Base-by-base conservation (phyloP, 495 filamentous ascomycete species). In the Aspergillus sclerotiicarbonarius region DNA sequence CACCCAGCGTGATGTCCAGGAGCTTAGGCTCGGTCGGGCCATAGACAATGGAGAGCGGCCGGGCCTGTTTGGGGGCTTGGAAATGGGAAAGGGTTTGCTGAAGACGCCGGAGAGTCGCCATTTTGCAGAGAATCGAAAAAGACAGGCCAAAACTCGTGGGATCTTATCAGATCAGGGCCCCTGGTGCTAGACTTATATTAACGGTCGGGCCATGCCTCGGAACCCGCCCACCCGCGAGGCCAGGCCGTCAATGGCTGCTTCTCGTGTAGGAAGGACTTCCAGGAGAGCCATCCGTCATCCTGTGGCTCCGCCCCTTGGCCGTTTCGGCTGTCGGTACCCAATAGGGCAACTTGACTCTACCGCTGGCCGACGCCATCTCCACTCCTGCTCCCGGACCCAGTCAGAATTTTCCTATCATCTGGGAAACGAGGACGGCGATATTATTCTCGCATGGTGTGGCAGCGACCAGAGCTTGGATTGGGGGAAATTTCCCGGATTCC, bases 11-110 rank as follows among this genome's bases (percentile, higher is more conserved):
- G 43, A 88, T 67, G 35, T 85, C 79, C 54, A 86, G 74, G 46
- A 89, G 71, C 1, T 77, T 76, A 19, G 84, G 82, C 51, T 87
- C 76, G 33, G 81, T 80, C 31, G 84, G 82, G 3, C 86, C 86
- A 31, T 79, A 72, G 41, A 88, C 76, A 49, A 87, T 64, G 0
- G 85, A 87, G 45, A 69, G 59, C 39, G 67, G 66, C n/a, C 57
- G 57, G 16, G 67, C 53, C 12, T 57, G 59, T 25, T 53, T 33
- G 0, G 51, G 35, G 2, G 69, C 58, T 41, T 71, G 65, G 12
- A 76, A 51, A 49, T 76, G 73, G 8, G 69, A 69, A 21, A 76
- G 59, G 19, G 73, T 76, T 62, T 76, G 71, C 43, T 74, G 69
- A 47, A 76, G 63, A 41, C 73, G 67, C 50, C 71, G 70, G 46